These are phyloP conservation scores for Reticulascus tulasneorum DNA, from an alignment of 2,329 filamentous ascomycete species.

Conservation along the genomic window DNA sequence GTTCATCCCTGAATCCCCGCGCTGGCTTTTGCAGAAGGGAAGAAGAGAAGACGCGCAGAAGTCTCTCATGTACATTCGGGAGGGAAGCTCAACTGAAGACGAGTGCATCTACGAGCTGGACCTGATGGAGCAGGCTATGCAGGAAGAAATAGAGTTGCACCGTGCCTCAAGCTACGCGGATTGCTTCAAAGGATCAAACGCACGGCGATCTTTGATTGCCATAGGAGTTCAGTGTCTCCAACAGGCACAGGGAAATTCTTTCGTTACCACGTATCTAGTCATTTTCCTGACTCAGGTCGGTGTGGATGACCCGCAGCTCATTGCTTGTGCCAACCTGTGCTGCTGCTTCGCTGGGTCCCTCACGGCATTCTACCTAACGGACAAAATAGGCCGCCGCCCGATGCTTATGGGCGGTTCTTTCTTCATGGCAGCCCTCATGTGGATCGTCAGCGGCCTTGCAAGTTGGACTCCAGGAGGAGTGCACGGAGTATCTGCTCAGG, in stretches of 20 bases:
- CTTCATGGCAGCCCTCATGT: not conserved
- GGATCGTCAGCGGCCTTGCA: not conserved
- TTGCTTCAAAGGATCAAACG: constrained; percentile 14
- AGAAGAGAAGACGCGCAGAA: constrained; percentile 12
- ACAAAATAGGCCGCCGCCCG: constrained; percentile 12
- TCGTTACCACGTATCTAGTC: constrained; percentile 17
- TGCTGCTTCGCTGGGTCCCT: constrained; percentile 5
- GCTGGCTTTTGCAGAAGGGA: constrained; percentile 17
- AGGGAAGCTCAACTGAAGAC: constrained; percentile 3
- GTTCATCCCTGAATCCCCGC: constrained; percentile 14
- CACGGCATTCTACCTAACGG: constrained; percentile 9
- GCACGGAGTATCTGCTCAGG: too few species aligned
- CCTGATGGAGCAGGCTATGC: constrained; percentile 10
- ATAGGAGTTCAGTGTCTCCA: constrained; percentile 16
- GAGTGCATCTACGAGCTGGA: constrained; percentile 12
- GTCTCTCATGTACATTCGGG: constrained; percentile 8
- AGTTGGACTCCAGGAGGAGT: too few species aligned
- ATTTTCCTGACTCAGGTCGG: constrained; percentile 19
- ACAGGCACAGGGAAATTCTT: constrained; percentile 18
- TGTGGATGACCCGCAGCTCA: constrained; percentile 1
- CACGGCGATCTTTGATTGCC: constrained; percentile 16
- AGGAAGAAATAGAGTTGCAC: constrained; percentile 13
- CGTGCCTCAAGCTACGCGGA: constrained; percentile 11
- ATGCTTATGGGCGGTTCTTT: constrained; percentile 8
- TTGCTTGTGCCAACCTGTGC: not conserved